Evolutionary conservation across 176 grass and related monocot species (phyloP).

Genomic region (Oryza australiensis): DNA sequence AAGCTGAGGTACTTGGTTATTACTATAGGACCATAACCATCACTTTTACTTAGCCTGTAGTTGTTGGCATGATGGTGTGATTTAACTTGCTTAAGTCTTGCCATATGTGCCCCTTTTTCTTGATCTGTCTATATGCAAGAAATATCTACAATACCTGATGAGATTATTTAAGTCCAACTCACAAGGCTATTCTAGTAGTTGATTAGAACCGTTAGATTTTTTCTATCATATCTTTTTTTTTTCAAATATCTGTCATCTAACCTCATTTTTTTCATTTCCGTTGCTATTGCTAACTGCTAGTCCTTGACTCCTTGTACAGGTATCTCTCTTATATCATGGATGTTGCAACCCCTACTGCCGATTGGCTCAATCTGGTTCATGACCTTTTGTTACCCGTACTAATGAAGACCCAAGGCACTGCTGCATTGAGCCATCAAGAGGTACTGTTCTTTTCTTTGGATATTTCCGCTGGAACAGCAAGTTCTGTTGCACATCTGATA

Average conservation of each 20-base stretch:
- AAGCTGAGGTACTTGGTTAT: slow-evolving; percentile 72
- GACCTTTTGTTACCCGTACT: slow-evolving; percentile 88
- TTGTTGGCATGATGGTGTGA: slow-evolving; percentile 11
- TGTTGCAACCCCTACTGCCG: slow-evolving; percentile 89
- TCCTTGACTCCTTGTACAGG: slow-evolving; percentile 40
- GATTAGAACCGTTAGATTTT: background rate
- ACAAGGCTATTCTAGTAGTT: background rate
- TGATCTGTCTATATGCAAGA: background rate
- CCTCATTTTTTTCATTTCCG: background rate
- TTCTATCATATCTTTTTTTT: background rate
- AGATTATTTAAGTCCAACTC: background rate
- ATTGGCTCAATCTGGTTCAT: slow-evolving; percentile 82
- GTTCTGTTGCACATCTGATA: background rate
- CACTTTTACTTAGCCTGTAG: slow-evolving; percentile 13
- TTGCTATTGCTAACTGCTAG: slow-evolving; percentile 23
- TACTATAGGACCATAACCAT: background rate
- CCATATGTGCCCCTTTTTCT: background rate
- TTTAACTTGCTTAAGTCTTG: slow-evolving; percentile 10
- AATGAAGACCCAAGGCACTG: slow-evolving; percentile 70
- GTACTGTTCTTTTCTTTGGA: slow-evolving; percentile 39
- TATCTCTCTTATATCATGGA: slow-evolving; percentile 99
- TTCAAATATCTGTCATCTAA: slow-evolving; percentile 15
- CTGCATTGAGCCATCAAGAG: slow-evolving; percentile 93
- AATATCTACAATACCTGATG: background rate
- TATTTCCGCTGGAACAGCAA: background rate